Evolutionary conservation across 805 yeast genomes (phyloP).

Genomic region (Yarrowia porcina): DNA sequence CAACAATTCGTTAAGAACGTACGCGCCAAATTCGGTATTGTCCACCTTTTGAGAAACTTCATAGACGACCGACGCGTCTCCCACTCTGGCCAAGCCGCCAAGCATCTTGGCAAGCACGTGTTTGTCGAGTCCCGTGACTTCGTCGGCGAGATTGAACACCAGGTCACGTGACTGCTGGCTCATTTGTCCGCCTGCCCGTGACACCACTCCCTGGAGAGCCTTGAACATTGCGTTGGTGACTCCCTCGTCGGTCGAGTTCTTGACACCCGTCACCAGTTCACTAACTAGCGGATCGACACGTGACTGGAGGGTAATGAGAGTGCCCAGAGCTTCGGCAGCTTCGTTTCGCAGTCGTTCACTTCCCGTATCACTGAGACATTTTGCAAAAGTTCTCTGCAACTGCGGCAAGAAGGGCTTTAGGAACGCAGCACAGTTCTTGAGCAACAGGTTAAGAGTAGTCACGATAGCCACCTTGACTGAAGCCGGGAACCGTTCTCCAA

Average conservation of each 20-base stretch:
- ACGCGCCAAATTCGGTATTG: slow-evolving; percentile 25
- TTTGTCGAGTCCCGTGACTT: slow-evolving; percentile 46
- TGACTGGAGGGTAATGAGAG: slow-evolving; percentile 83
- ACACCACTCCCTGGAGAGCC: slow-evolving; percentile 78
- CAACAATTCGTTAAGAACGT: slow-evolving; percentile 35
- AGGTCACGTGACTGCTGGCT: slow-evolving; percentile 67
- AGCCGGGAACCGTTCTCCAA: slow-evolving; percentile 89
- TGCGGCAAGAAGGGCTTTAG: slow-evolving; percentile 96
- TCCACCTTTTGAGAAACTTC: slow-evolving; percentile 27
- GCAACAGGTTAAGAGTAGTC: slow-evolving; percentile 72
- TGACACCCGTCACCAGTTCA: slow-evolving; percentile 74
- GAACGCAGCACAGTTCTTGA: slow-evolving; percentile 81
- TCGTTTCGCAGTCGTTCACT: slow-evolving; percentile 72
- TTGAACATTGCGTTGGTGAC: slow-evolving; percentile 82
- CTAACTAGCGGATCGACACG: slow-evolving; percentile 89
- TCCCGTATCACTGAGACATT: slow-evolving; percentile 72
- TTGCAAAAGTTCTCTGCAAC: slow-evolving; percentile 92
- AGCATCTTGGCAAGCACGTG: slow-evolving; percentile 71
- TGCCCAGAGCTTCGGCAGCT: slow-evolving; percentile 87
- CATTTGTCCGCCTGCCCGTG: slow-evolving; percentile 73
- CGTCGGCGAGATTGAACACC: slow-evolving; percentile 70
- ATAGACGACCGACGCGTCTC: slow-evolving; percentile 41
- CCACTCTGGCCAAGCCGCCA: slow-evolving; percentile 69
- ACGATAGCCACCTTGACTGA: slow-evolving; percentile 95
- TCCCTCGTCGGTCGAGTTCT: slow-evolving; percentile 58